phyloP scores from a whole-genome alignment of 164 flowering plant species.

The Dillenia suffruticosa region DNA sequence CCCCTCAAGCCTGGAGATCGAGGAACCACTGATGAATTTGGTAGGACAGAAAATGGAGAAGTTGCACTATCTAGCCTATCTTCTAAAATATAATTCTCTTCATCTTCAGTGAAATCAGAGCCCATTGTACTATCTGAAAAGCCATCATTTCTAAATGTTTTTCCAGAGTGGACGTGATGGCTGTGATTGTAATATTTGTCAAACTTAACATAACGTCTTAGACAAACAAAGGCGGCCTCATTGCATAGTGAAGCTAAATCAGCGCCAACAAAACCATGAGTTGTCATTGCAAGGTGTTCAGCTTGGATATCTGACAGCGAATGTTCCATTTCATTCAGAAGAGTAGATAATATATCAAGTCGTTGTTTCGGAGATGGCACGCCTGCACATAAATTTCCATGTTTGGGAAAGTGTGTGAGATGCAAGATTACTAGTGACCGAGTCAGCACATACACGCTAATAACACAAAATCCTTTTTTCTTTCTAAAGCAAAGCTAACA shows the following conservation, averaged over 20 bases:
- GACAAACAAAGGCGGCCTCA: conserved; percentile 72
- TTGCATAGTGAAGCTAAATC: conserved; percentile 86
- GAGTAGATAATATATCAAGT: conserved; percentile 52
- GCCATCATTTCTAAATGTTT: conserved; percentile 8
- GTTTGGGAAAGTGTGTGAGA: not conserved
- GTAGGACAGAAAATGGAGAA: conserved; percentile 19
- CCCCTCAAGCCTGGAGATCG: conserved; percentile 7
- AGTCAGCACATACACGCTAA: too few relatives aligned
- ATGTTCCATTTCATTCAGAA: conserved; percentile 61
- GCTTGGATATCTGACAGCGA: conserved; percentile 54
- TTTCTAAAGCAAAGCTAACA: too few relatives aligned
- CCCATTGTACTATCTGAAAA: conserved; percentile 17
- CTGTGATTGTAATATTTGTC: conserved; percentile 12
- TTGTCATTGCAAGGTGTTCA: conserved; percentile 53
- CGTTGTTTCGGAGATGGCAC: conserved; percentile 89
- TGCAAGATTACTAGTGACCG: too few relatives aligned
- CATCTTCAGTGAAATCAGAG: conserved; percentile 13
- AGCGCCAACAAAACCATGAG: conserved; percentile 98
- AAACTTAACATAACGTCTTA: conserved; percentile 42
- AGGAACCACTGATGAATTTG: conserved; percentile 17
- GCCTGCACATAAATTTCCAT: conserved; percentile 45
- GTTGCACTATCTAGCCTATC: conserved; percentile 27
- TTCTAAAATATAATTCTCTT: conserved; percentile 1
- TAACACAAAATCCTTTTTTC: too few relatives aligned
- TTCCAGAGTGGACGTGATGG: conserved; percentile 8